Base-by-base conservation (phyloP, 208 protist species). In the Acanthamoeba royreba region DNA sequence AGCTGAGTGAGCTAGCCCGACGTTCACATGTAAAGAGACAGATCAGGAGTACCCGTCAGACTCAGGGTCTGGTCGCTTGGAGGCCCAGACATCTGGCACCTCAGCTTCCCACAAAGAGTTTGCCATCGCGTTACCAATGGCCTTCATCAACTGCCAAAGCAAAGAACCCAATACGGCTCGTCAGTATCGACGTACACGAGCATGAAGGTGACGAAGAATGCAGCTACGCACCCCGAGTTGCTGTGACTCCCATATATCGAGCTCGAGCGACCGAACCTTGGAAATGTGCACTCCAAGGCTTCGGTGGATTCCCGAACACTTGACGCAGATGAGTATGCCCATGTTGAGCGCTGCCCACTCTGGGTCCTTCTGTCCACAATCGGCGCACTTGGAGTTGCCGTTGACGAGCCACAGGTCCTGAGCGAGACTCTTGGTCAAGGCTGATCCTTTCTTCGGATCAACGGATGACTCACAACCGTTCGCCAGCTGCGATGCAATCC, bases 321-420 rank as follows among this genome's bases (percentile, higher is more conserved):
- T 90, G 33, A 98, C 97, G 66, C 97, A 98, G 31, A 98, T 94
- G 25, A 97, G 97, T 4, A 97, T 43, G 49, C 97, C 97, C 11
- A 97, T 58, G 87, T 97, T 97, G 28, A 95, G 94, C 7, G 89
- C 95, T 28, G 93, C 92, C 97, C 97, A 98, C 1, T 93, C n/a
- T 2, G 97, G 96, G 22, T 93, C 69, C 38, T 77, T 72, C 25
- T 77, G 63, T 9, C 63, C 61, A 61, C 88, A 93, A 43, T 93
- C 88, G 25, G 88, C 88, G 33, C 88, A 93, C 35, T 55, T 81
- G 49, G 1, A 47, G 61, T 93, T 93, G 63, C 88, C 88, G 17
- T 63, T 28, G 40, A 91, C n/a, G 22, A 52, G 58, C 85, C 85
- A 91, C 17, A 91, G 85, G 9, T 91, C 85, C 40, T 91, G 55